Percentiles rank a stretch among this genome's conserved stretches.
These are phyloP conservation scores for Xylaria sp. DNA, from an alignment of 495 filamentous ascomycete genomes.

Conservation along the genomic window DNA sequence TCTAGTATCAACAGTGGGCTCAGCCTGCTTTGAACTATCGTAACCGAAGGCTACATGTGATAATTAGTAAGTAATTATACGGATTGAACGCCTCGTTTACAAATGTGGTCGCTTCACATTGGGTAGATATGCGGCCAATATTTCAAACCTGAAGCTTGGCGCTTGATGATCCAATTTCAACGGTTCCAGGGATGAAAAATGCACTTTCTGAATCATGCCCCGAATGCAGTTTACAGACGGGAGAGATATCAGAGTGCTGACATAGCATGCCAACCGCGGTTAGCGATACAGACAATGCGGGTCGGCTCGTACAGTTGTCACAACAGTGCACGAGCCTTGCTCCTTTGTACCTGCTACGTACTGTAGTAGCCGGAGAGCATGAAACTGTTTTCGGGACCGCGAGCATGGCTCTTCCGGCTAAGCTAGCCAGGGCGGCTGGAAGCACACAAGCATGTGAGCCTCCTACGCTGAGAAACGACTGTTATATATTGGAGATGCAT, in stretches of 20 bases:
- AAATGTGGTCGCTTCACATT: background rate
- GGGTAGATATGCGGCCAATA: background rate
- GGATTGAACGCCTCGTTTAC: background rate
- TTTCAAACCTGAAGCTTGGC: background rate
- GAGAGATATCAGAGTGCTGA: background rate
- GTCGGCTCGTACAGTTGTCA: background rate
- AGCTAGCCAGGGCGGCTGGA: background rate
- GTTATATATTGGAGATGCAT: too few species aligned
- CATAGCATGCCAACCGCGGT: background rate
- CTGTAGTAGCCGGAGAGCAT: constrained; percentile 12
- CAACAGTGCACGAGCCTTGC: background rate
- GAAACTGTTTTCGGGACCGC: background rate
- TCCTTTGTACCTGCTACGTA: constrained; percentile 1
- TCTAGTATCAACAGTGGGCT: background rate
- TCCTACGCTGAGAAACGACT: background rate
- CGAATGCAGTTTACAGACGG: background rate
- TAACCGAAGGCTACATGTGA: background rate
- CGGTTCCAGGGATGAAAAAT: background rate
- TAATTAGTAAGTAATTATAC: background rate
- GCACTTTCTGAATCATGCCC: background rate
- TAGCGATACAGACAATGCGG: background rate
- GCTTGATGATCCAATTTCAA: background rate
- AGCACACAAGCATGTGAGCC: background rate
- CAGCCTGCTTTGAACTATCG: background rate
- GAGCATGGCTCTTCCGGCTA: background rate